Evolutionary conservation across 306 rosid species (phyloP).

Genomic region (Sicyos baderoa): DNA sequence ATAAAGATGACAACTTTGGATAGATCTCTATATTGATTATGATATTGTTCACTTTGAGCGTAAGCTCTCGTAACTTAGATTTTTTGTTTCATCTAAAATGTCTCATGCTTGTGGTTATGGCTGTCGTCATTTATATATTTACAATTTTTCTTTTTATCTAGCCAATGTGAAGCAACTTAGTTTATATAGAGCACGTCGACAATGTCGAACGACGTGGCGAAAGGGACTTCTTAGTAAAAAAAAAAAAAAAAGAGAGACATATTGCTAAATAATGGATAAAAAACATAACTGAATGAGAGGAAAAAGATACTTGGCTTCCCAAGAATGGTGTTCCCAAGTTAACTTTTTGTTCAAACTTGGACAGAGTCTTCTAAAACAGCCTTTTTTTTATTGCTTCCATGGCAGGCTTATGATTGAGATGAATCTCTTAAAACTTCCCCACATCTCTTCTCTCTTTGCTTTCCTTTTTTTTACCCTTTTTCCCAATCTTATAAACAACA

Average conservation of each 20-base stretch:
- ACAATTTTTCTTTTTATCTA: no score
- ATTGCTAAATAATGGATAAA: background rate
- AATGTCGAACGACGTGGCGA: background rate
- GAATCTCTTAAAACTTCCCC: conserved; percentile 16
- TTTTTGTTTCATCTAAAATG: no score
- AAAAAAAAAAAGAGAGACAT: background rate
- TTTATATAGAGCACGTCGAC: background rate
- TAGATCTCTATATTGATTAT: no score
- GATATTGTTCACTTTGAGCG: no score
- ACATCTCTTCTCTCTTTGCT: background rate
- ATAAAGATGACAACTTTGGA: no score
- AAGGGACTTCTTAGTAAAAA: background rate
- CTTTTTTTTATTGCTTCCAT: conserved; percentile 17
- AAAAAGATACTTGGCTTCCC: conserved; percentile 21
- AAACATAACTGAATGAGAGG: background rate
- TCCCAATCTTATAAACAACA: background rate
- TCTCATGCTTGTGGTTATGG: no score
- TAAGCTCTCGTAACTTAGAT: no score
- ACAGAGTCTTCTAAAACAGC: conserved; percentile 23
- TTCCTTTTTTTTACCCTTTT: background rate
- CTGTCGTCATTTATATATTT: no score
- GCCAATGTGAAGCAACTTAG: no score
- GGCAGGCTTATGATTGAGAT: conserved; percentile 18
- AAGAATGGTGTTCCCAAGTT: conserved; percentile 10
- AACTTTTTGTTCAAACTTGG: conserved; percentile 22